Percentiles rank a stretch among this genome's conserved stretches.
Evolutionary conservation across 352 stramenopile species (phyloP).

Genomic region (Pythium diclinum): DNA sequence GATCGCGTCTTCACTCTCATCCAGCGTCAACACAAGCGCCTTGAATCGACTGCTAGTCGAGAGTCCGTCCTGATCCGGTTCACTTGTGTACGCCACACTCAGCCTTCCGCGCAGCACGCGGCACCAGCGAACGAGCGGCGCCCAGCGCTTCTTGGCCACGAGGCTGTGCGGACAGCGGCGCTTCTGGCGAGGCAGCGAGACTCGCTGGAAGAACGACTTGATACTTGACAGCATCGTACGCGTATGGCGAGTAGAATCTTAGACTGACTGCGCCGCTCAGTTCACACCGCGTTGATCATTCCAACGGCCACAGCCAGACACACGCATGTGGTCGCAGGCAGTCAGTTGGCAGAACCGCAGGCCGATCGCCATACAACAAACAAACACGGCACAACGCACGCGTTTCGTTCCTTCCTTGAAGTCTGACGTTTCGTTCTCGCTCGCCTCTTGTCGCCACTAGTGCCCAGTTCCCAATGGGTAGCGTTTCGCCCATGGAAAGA

Average conservation of each 20-base stretch:
- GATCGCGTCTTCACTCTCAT: constrained; percentile 19
- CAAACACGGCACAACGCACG: too few relatives aligned
- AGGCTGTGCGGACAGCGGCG: constrained; percentile 21
- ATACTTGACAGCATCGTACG: constrained; percentile 10
- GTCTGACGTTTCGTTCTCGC: background rate
- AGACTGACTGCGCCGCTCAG: background rate
- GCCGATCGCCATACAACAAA: background rate
- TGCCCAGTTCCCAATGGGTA: background rate
- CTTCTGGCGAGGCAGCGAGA: constrained; percentile 11
- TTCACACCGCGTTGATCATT: background rate
- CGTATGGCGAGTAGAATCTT: background rate
- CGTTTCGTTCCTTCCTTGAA: background rate
- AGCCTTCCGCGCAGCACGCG: constrained; percentile 19
- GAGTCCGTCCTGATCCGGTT: constrained; percentile 14
- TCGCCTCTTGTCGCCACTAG: background rate
- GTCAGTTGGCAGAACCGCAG: background rate
- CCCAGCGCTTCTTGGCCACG: constrained; percentile 20
- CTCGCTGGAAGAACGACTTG: constrained; percentile 14
- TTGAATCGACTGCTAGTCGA: constrained; percentile 13
- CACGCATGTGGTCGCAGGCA: background rate
- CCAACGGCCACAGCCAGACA: too few relatives aligned
- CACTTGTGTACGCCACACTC: constrained; percentile 17
- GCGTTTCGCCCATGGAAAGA: constrained; percentile 11
- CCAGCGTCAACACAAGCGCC: constrained; percentile 22
- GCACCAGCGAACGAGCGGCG: constrained; percentile 15